These are phyloP conservation scores for Candida glaebosa DNA, from an alignment of 805 yeast genomes.

Conservation along the genomic window DNA sequence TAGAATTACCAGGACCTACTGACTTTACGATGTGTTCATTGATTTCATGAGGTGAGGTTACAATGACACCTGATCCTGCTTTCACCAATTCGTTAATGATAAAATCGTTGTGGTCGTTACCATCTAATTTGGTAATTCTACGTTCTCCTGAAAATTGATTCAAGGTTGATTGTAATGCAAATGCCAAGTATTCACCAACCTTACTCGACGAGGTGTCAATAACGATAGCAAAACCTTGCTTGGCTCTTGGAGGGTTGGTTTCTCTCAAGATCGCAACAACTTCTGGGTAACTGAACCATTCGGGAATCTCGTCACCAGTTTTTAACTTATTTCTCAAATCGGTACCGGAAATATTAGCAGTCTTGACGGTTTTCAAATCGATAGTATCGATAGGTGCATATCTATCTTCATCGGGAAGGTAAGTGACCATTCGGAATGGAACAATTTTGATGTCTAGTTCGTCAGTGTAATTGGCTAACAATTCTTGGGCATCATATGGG, in stretches of 20 bases:
- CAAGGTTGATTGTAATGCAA: conserved; percentile 84
- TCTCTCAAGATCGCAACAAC: conserved; percentile 89
- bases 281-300: conserved; percentile 96
- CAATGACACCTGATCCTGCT: conserved; percentile 89
- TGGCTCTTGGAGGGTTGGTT: conserved; percentile 85
- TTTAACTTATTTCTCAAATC: conserved; percentile 85
- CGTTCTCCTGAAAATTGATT: conserved; percentile 88
- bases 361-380: conserved; percentile 64
- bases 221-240: conserved; percentile 77
- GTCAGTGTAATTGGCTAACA: conserved; percentile 69
- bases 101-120: conserved; percentile 32
- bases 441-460: conserved; percentile 89
- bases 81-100: conserved; percentile 73
- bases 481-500: conserved; percentile 92
- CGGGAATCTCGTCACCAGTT: conserved; percentile 87
- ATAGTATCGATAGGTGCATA: conserved; percentile 94
- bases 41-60: conserved; percentile 42
- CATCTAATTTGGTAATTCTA: conserved; percentile 58
- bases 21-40: conserved; percentile 54
- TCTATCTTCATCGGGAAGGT: conserved; percentile 91
- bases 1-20: conserved; percentile 53
- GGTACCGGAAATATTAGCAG: conserved; percentile 92
- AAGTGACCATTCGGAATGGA: conserved; percentile 96
- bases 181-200: conserved; percentile 50
- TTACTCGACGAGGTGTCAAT: conserved; percentile 54